Conservation (phyloP, 2,329 filamentous ascomycete genomes). For the Chalaropsis ovoidea region DNA sequence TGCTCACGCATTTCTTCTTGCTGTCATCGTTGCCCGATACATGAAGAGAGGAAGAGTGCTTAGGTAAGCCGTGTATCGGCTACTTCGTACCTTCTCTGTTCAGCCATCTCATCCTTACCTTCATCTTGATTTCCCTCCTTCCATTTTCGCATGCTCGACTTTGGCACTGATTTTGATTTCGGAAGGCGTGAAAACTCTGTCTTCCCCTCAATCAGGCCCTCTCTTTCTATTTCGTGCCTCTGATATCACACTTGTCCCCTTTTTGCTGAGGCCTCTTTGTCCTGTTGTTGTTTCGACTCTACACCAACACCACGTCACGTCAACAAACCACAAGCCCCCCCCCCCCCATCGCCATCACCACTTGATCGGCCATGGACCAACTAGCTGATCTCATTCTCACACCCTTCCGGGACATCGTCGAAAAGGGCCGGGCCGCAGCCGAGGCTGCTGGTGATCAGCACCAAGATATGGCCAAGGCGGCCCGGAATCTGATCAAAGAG, state of each 20-base stretch:
- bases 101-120: background rate
- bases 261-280: background rate
- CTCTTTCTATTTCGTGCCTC: background rate
- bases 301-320: background rate
- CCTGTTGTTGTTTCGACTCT: too few species aligned
- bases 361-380: conserved; percentile 33
- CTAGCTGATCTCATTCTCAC: conserved; percentile 39
- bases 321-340: background rate
- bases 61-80: background rate
- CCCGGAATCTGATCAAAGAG: conserved; percentile 40
- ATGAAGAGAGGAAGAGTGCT: background rate
- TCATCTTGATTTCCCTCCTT: background rate
- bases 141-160: background rate
- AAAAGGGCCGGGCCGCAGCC: conserved; percentile 41
- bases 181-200: background rate
- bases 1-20: background rate
- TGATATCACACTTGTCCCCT: background rate
- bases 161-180: background rate
- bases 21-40: background rate
- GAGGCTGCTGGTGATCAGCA: conserved; percentile 40
- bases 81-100: background rate
- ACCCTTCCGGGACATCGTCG: conserved; percentile 45
- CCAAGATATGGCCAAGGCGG: conserved; percentile 41
- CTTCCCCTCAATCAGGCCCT: background rate
- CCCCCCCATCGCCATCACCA: background rate